Evolutionary conservation across 441 rosid genomes (phyloP), one percentile per base, ranked within the genome.

Genomic region (Bocquillonia castaneifolia): DNA sequence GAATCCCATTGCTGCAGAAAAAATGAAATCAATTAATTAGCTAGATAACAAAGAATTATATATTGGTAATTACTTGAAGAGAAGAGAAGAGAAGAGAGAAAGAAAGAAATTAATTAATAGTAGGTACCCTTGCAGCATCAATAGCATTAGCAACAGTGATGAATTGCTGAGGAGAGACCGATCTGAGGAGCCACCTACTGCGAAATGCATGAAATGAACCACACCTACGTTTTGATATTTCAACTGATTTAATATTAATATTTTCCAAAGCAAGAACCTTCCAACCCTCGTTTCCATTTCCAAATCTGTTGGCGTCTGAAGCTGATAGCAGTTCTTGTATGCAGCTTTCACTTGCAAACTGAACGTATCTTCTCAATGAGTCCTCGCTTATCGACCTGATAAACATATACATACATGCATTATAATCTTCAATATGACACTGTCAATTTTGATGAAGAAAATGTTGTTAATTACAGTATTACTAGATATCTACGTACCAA

Each of bases 1-100:
- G 79, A 28, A 74, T 88, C 95, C 97, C 97, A 91, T 82, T 91
- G 93, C 95, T 90, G 81, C n/a, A n/a, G n/a, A n/a, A n/a, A n/a
- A n/a, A n/a, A n/a, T n/a, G n/a, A n/a, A n/a, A n/a, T n/a, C n/a
- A n/a, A n/a, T n/a, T n/a, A n/a, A n/a, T n/a, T n/a, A n/a, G n/a
- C n/a, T n/a, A n/a, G n/a, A n/a, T n/a, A n/a, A n/a, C n/a, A n/a
- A n/a, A n/a, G n/a, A n/a, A n/a, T n/a, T 22, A 18, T 10, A 45
- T 13, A n/a, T 55, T 26, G 14, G n/a, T 13, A 29, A 26, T 6
- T 4, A 29, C 14, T 26, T 20, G 36, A 7, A 47, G 17, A 8
- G 7, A 20, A 53, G 36, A 1, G 17, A 25, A 53, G 25, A 29
- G 9, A 10, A 28, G 7, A 47, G 9, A 32, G 71, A 67, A 68